Evolutionary conservation across 352 stramenopile species (phyloP).

Genomic region (Globisporangium barbulae): DNA sequence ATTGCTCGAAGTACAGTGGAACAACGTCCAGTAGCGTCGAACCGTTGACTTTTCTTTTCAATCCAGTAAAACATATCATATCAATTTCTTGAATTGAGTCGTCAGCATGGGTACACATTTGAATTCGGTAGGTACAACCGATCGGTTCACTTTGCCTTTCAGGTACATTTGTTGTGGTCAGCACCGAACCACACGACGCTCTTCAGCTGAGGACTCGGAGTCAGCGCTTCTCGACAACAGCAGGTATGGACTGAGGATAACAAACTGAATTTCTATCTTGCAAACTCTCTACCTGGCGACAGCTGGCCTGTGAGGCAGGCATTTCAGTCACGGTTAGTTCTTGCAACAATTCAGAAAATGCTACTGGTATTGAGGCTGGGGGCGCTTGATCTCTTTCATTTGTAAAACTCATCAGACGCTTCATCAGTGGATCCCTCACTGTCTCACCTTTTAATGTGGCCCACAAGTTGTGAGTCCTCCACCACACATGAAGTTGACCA

Average conservation of each 20-base stretch:
- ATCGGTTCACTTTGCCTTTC: neutral
- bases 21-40: neutral
- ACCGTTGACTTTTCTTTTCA: slow-evolving; percentile 1
- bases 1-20: neutral
- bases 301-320: neutral
- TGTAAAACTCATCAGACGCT: too few relatives aligned
- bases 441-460: too few relatives aligned
- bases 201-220: neutral
- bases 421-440: too few relatives aligned
- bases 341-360: too few relatives aligned
- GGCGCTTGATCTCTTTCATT: too few relatives aligned
- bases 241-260: neutral
- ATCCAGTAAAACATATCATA: neutral
- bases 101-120: slow-evolving; percentile 11
- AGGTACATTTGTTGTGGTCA: neutral
- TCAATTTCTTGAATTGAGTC: neutral
- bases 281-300: neutral
- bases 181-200: neutral
- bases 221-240: neutral
- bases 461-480: too few relatives aligned
- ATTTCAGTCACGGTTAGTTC: too few relatives aligned
- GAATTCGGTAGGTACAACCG: neutral
- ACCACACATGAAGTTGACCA: too few relatives aligned
- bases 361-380: too few relatives aligned
- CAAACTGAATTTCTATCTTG: neutral